Conservation (phyloP, 768 basidiomycete genomes). For the Paxillus involutus region DNA sequence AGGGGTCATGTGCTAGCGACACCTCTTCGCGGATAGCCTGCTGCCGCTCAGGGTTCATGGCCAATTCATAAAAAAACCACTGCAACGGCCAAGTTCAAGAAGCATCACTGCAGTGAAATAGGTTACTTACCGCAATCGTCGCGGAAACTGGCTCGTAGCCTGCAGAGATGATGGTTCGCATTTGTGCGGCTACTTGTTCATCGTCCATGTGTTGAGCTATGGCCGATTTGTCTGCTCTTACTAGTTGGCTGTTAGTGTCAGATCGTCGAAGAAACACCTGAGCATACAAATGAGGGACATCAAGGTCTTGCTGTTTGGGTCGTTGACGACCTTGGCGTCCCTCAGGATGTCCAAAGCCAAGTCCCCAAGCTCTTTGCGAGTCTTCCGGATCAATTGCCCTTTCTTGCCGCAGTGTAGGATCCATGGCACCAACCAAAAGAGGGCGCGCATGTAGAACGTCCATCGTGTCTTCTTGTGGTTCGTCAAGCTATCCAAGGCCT, state of each 20-base stretch:
- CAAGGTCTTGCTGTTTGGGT: conserved; percentile 45
- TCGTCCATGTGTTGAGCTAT: conserved; percentile 42
- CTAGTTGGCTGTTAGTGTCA: conserved; percentile 19
- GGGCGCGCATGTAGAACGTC: conserved; percentile 63
- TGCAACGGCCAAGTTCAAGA: conserved; percentile 21
- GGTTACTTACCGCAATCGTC: conserved; percentile 30
- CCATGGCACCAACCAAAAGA: conserved; percentile 60
- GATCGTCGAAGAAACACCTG: background rate
- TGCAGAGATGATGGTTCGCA: conserved; percentile 64
- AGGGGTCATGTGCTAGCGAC: conserved; percentile 42
- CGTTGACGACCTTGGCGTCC: conserved; percentile 48
- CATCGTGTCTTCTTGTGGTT: conserved; percentile 57
- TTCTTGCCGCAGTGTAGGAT: conserved; percentile 57
- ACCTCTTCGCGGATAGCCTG: conserved; percentile 56
- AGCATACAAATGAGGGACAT: conserved; percentile 54
- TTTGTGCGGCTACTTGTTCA: conserved; percentile 54
- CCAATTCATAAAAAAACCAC: conserved; percentile 70
- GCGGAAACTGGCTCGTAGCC: conserved; percentile 44
- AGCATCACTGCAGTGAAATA: background rate
- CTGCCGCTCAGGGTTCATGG: conserved; percentile 51
- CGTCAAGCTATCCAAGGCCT: conserved; percentile 58
- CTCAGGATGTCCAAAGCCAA: conserved; percentile 53
- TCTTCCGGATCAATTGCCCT: conserved; percentile 54
- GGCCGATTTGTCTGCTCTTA: conserved; percentile 44
- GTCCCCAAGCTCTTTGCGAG: conserved; percentile 53